Evolutionary conservation across 164 flowering plant genomes (phyloP), one percentile per base, ranked within the genome.

Genomic region (Platanus orientalis): DNA sequence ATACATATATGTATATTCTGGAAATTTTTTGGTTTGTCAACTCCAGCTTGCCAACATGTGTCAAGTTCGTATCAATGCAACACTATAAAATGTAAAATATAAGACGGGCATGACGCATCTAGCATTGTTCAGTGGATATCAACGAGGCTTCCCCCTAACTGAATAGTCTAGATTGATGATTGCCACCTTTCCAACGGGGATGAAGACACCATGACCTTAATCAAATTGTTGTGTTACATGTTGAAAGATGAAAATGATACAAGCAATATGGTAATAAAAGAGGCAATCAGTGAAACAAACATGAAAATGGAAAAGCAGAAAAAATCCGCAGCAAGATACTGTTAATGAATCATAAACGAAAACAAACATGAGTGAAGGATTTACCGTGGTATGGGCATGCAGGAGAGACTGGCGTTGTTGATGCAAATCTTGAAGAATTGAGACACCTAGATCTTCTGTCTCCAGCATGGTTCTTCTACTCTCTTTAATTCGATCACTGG

Each of bases 371-470:
- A 1, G 49, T 14, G 49, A 45, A 45, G 20, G 12, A 45, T 25
- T 34, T 80, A 85, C 87, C 69, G 83, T 80, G 76, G 73, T 65
- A 67, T 85, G 42, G 7, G 84, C 77, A 70, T 77, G 84, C 49
- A 80, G 57, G 52, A 86, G 88, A 61, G 88, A 61, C 67, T 86
- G 86, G 36, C 91, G 60, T 75, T 86, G 91, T 53, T 75, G 75
- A 65, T 80, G 83, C 68, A 86, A 65, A 65, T 86, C 88, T 57
- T 81, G 86, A 66, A 86, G 88, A 63, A 86, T 76, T 53, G 91
- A 83, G 54, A 86, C 91, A 36, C 91, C 91, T 61, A 86, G 86
- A 17, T 86, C 91, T 69, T 86, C 91, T 1, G 91, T 86, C 69
- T 86, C 88, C 62, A 83, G 75, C 91, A 86, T 86, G 62, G 81